These are phyloP conservation scores for Fusarium domesticum DNA, from an alignment of 2,329 filamentous ascomycete species.

Conservation along the genomic window DNA sequence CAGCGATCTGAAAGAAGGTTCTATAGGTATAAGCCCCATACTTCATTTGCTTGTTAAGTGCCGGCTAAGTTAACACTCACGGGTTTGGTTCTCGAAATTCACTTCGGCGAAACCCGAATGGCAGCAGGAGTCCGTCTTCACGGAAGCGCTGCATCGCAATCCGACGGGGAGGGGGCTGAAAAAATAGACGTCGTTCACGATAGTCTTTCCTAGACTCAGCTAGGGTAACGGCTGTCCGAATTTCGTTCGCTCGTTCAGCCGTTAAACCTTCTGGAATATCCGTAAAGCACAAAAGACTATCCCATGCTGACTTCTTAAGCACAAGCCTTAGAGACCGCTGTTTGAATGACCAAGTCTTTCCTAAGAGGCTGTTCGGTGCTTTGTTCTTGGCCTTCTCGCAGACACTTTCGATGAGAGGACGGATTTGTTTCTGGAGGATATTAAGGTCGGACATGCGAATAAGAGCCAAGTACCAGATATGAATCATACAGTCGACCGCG, in stretches of 20 bases:
- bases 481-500: constrained; percentile 5
- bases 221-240: background rate
- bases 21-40: background rate
- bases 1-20: background rate
- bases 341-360: background rate
- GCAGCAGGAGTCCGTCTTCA: constrained; percentile 9
- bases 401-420: background rate
- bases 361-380: accelerated
- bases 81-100: constrained; percentile 5
- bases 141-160: background rate
- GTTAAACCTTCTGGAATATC: constrained; percentile 1
- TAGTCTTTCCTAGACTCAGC: background rate
- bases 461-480: constrained; percentile 11
- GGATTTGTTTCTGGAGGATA: background rate
- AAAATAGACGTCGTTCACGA: background rate
- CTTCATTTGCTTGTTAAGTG: background rate
- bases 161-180: background rate
- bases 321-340: background rate
- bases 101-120: constrained; percentile 1
- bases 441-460: constrained; percentile 4
- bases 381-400: background rate
- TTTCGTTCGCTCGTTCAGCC: background rate
- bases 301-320: constrained; percentile 2
- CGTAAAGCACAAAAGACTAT: background rate
- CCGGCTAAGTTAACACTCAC: no score